Conservation (phyloP, 2,329 filamentous ascomycete genomes). For the Aspergillus jensenii region DNA sequence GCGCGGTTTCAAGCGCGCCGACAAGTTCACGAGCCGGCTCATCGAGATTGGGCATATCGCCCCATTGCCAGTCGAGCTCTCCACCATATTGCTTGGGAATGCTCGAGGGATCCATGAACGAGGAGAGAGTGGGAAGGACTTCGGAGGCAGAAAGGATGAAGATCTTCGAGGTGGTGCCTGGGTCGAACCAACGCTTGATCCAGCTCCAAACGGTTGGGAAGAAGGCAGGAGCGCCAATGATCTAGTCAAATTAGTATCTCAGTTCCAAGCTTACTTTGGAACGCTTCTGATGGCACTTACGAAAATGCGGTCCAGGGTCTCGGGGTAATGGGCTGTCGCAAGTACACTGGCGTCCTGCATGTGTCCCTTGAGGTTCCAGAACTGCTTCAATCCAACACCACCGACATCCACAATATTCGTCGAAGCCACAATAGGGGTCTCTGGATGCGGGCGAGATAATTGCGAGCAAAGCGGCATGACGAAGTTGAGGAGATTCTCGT, state of each 20-base stretch:
- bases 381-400: slow-evolving; percentile 84
- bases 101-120: slow-evolving; percentile 78
- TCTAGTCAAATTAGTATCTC: slow-evolving; percentile 41
- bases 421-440: slow-evolving; percentile 86
- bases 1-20: slow-evolving; percentile 29
- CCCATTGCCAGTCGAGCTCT: slow-evolving; percentile 78
- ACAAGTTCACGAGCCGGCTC: slow-evolving; percentile 37
- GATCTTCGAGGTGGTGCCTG: slow-evolving; percentile 92
- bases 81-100: slow-evolving; percentile 91
- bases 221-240: slow-evolving; percentile 86
- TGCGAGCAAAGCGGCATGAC: slow-evolving; percentile 81
- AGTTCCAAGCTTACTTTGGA: background rate
- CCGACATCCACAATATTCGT: slow-evolving; percentile 95
- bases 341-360: slow-evolving; percentile 90
- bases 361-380: slow-evolving; percentile 90
- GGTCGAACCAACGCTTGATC: slow-evolving; percentile 95
- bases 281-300: slow-evolving; percentile 37
- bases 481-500: slow-evolving; percentile 89
- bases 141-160: slow-evolving; percentile 78
- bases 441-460: slow-evolving; percentile 69
- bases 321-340: slow-evolving; percentile 91
- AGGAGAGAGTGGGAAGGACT: slow-evolving; percentile 71
- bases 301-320: slow-evolving; percentile 83
- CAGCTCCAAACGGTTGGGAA: slow-evolving; percentile 90
- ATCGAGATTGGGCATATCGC: slow-evolving; percentile 73